These are phyloP conservation scores for Trichodelitschia bisporula DNA, from an alignment of 495 filamentous ascomycete genomes.

Conservation along the genomic window DNA sequence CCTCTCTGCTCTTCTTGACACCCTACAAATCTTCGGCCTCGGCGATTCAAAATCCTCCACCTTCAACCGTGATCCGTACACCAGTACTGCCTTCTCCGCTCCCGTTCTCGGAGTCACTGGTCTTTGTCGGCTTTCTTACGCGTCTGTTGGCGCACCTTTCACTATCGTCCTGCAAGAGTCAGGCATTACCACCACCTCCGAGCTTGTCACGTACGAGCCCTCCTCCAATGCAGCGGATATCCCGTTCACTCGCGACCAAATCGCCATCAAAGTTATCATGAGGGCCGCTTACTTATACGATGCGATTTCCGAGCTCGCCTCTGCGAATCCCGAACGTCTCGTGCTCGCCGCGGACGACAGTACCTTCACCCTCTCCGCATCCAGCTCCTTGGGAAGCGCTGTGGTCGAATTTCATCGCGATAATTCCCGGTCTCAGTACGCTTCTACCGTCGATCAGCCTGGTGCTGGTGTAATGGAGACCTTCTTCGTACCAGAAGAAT, in stretches of 20 bases:
- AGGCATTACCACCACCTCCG: conserved; percentile 74
- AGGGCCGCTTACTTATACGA: conserved; percentile 60
- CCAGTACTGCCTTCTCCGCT: conserved; percentile 56
- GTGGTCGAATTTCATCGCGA: conserved; percentile 67
- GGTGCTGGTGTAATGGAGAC: too few relatives aligned
- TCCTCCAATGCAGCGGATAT: conserved; percentile 38
- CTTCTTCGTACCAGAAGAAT: too few relatives aligned
- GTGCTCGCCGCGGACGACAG: conserved; percentile 39
- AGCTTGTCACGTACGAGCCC: conserved; percentile 73
- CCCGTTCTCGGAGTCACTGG: conserved; percentile 53
- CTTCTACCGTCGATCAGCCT: too few relatives aligned
- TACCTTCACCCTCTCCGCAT: conserved; percentile 49
- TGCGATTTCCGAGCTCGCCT: conserved; percentile 60
- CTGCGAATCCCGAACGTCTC: conserved; percentile 35
- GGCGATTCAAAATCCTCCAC: conserved; percentile 26
- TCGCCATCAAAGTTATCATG: conserved; percentile 89
- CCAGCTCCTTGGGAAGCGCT: conserved; percentile 54
- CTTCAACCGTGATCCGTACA: too few relatives aligned
- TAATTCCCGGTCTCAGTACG: too few relatives aligned
- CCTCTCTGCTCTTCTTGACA: conserved; percentile 70
- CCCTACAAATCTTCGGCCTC: conserved; percentile 76
- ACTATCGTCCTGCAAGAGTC: conserved; percentile 60
- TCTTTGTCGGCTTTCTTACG: conserved; percentile 61
- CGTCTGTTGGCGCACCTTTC: conserved; percentile 43
- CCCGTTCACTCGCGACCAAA: conserved; percentile 51